Percentiles rank a stretch among this genome's conserved stretches.
Evolutionary conservation across 2,329 filamentous ascomycete species (phyloP).

Genomic region (Monosporascus sp.): DNA sequence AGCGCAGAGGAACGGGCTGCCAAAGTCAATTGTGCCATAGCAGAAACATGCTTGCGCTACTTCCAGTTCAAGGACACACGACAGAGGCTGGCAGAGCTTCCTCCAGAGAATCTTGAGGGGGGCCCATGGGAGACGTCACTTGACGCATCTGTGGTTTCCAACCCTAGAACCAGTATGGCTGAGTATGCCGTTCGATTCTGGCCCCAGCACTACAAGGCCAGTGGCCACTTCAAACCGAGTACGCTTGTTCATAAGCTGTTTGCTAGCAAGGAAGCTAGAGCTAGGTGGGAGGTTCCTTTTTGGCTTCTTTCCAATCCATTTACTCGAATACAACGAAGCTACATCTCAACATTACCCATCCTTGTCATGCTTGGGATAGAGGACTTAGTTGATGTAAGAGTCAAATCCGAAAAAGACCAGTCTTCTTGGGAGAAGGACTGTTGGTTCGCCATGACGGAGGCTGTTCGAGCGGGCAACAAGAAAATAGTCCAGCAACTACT

Average conservation of each 20-base stretch:
- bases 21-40: conserved; percentile 1
- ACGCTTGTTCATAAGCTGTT: neutral
- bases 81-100: neutral
- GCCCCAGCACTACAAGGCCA: conserved; percentile 3
- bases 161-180: neutral
- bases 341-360: conserved; percentile 2
- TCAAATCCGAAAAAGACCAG: neutral
- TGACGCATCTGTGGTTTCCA: neutral
- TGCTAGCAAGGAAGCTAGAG: conserved; percentile 9
- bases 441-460: conserved; percentile 5
- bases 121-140: neutral
- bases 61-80: neutral
- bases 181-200: conserved; percentile 8
- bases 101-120: neutral
- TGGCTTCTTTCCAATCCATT: conserved; percentile 9
- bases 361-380: conserved; percentile 4
- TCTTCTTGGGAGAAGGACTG: conserved; percentile 1
- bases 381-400: neutral
- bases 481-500: neutral
- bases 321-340: conserved; percentile 1
- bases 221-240: neutral
- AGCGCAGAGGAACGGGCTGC: neutral
- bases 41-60: conserved; percentile 5
- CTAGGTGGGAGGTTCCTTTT: conserved; percentile 17
- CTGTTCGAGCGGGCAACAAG: conserved; percentile 2